phyloP scores from a whole-genome alignment of 805 yeast species.

The Candida incommunis region DNA sequence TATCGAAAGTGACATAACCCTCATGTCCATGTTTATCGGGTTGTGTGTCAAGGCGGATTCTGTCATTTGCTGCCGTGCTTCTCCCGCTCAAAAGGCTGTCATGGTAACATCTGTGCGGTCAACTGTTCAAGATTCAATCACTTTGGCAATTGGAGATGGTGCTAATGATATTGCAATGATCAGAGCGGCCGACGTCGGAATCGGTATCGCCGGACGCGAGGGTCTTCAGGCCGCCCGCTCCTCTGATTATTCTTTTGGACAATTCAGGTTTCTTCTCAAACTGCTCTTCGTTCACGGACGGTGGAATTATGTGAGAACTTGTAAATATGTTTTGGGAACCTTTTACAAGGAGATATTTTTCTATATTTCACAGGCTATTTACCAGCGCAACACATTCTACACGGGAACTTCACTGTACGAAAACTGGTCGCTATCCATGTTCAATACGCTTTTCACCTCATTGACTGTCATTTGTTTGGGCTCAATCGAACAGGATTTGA shows the following conservation, averaged over 20 bases:
- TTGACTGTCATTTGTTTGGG: conserved; percentile 86
- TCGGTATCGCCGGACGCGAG: conserved; percentile 94
- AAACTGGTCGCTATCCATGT: conserved; percentile 94
- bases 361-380: conserved; percentile 76
- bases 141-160: conserved; percentile 96
- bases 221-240: conserved; percentile 95
- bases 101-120: conserved; percentile 74
- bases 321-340: conserved; percentile 83
- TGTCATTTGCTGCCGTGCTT: conserved; percentile 89
- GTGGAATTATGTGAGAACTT: conserved; percentile 83
- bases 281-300: conserved; percentile 87
- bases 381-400: conserved; percentile 73
- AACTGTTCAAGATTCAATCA: conserved; percentile 55
- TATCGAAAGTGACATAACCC: conserved; percentile 58
- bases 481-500: conserved; percentile 85
- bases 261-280: conserved; percentile 73
- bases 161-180: conserved; percentile 99
- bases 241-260: conserved; percentile 91
- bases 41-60: conserved; percentile 80
- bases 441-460: conserved; percentile 88
- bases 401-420: conserved; percentile 92
- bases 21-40: conserved; percentile 66
- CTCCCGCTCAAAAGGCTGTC: conserved; percentile 90
- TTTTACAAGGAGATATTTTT: conserved; percentile 89
- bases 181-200: conserved; percentile 94